Evolutionary conservation across 306 rosid genomes (phyloP).

Genomic region (Heteromeles arbutifolia): DNA sequence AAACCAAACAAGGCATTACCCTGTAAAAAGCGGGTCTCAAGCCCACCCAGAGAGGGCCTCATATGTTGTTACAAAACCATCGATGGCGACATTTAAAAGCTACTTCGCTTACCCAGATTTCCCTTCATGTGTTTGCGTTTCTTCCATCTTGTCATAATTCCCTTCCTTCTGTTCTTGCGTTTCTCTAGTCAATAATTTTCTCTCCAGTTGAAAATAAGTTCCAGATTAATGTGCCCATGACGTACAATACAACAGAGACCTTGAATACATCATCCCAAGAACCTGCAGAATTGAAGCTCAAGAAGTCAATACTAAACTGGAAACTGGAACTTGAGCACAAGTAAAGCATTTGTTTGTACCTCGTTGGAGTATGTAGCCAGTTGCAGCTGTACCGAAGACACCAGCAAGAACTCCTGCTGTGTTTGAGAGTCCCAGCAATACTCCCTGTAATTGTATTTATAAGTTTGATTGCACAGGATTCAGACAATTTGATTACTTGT

Average conservation of each 20-base stretch:
- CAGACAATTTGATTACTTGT: not conserved
- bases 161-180: conserved; percentile 11
- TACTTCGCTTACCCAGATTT: conserved; percentile 2
- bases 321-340: not conserved
- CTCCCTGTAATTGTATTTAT: conserved; percentile 56
- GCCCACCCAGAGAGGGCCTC: conserved; percentile 35
- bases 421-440: conserved; percentile 79
- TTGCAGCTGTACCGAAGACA: conserved; percentile 92
- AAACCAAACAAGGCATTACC: conserved; percentile 14
- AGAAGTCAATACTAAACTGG: not conserved
- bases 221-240: conserved; percentile 81
- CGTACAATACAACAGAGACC: conserved; percentile 69
- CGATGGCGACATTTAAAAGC: conserved; percentile 4
- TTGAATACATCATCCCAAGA: conserved; percentile 95
- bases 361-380: conserved; percentile 87
- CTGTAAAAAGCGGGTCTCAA: conserved; percentile 22
- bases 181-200: conserved; percentile 56
- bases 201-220: conserved; percentile 84
- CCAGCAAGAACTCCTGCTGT: conserved; percentile 98
- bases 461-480: not conserved
- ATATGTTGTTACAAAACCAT: conserved; percentile 29
- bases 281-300: conserved; percentile 35
- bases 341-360: conserved; percentile 28
- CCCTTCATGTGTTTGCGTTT: conserved; percentile 14
- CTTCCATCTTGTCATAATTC: conserved; percentile 10